These are phyloP conservation scores for Stenocarpella maydis DNA, from an alignment of 2,329 filamentous ascomycete species.

Conservation along the genomic window DNA sequence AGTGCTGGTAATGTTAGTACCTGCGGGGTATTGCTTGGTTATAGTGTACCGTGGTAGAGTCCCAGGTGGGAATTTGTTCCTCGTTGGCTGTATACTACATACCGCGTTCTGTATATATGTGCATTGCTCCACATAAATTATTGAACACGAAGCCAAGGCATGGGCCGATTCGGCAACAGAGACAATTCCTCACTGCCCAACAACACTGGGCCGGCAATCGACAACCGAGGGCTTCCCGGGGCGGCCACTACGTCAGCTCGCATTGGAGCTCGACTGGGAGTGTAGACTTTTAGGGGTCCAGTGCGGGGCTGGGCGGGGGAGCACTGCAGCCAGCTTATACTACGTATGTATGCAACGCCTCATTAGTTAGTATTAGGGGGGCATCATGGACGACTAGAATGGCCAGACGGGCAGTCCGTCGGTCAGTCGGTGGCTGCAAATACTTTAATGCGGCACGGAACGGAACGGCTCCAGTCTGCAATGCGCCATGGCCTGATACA, in stretches of 20 bases:
- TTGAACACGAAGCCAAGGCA: background rate
- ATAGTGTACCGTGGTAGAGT: too few species aligned
- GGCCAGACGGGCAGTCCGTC: background rate
- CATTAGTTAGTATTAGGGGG: too few species aligned
- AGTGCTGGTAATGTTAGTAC: too few species aligned
- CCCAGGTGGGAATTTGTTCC: too few species aligned
- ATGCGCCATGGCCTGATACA: conserved; percentile 2
- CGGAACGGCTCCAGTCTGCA: background rate
- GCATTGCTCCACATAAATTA: too few species aligned
- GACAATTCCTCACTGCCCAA: background rate
- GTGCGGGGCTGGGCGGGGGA: too few species aligned
- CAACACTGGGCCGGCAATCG: background rate
- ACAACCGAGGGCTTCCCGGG: background rate
- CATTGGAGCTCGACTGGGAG: background rate
- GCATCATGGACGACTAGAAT: too few species aligned
- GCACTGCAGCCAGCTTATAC: too few species aligned
- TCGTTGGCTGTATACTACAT: too few species aligned
- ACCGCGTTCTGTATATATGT: too few species aligned
- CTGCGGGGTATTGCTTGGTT: too few species aligned
- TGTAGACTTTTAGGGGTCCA: conserved; percentile 22
- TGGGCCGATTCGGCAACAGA: background rate
- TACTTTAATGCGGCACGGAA: background rate
- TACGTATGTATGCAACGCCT: conserved; percentile 1
- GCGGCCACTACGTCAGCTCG: conserved; percentile 15
- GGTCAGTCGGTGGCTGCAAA: background rate